These are phyloP conservation scores for Capronia epimyces DNA, from an alignment of 2,329 filamentous ascomycete genomes.

Conservation along the genomic window DNA sequence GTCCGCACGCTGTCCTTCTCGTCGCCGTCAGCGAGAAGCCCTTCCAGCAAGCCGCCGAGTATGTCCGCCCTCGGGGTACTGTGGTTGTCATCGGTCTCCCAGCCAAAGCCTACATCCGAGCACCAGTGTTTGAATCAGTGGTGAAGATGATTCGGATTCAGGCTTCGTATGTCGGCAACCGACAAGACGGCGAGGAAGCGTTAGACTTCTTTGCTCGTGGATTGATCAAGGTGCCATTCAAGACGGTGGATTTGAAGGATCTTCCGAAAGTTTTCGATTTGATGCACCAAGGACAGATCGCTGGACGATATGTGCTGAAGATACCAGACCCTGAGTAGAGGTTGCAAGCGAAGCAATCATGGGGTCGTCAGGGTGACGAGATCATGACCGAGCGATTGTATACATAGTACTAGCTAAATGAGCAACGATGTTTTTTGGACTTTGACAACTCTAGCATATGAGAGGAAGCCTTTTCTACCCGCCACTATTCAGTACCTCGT, in stretches of 20 bases:
- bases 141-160: constrained; percentile 87
- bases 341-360: background rate
- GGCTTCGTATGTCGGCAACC: constrained; percentile 89
- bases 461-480: too few relatives aligned
- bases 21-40: constrained; percentile 84
- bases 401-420: background rate
- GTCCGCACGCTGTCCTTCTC: constrained; percentile 80
- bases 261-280: constrained; percentile 74
- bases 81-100: constrained; percentile 89
- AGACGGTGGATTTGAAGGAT: constrained; percentile 74
- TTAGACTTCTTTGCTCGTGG: constrained; percentile 83
- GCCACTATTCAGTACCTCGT: too few relatives aligned
- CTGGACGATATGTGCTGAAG: constrained; percentile 42
- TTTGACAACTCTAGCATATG: too few relatives aligned
- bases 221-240: constrained; percentile 80
- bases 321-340: constrained; percentile 32
- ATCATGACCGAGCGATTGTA: background rate
- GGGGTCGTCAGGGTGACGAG: background rate
- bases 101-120: constrained; percentile 69
- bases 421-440: too few relatives aligned
- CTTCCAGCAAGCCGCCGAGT: constrained; percentile 88
- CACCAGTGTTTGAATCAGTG: constrained; percentile 85
- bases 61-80: constrained; percentile 74
- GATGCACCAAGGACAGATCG: constrained; percentile 50
- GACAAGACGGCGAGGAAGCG: constrained; percentile 80